Base-by-base conservation (phyloP, 306 rosid species). In the Quercus dentata region DNA sequence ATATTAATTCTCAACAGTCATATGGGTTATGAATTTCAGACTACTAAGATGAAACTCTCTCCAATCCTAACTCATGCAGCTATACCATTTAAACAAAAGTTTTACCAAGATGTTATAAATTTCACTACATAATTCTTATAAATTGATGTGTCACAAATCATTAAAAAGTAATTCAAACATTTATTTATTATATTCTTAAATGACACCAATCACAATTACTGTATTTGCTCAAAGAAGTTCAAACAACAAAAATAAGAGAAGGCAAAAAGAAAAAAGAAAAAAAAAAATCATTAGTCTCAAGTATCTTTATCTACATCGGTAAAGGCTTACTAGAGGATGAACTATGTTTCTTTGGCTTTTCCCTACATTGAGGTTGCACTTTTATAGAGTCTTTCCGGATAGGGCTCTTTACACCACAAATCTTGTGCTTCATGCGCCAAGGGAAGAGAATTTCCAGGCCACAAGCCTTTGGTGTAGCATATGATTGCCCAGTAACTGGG, bases 381-480 rank as follows among this genome's bases (percentile, higher is more conserved):
- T 74, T 76, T 10, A 68, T 71, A n/a, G 88, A 81, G 73, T 76
- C 83, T 10, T 86, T 86, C 63, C 86, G 69, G 31, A 89, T 86
- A 25, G 94, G 89, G 76, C 81, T 88, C 77, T 88, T 90, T 9
- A 90, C 65, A 9, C 94, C 85, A 83, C 97, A 90, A 72, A 92
- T 87, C 82, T 83, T 89, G 59, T 88, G 94, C 84, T 92, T 94
- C 86, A 84, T 71, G 23, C 90, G 79, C 93, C 96, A 89, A 1
- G 98, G 96, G 74, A 90, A 86, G 54, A 92, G 63, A 78, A 78
- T 31, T 30, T 89, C 89, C 21, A 91, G 74, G 23, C 97, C 96
- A 76, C 96, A 94, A 5, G 92, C 94, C 77, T 88, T 92, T 4
- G 89, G 89, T 35, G 96, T 81, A 74, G 83, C 68, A 81, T 59